phyloP scores from a whole-genome alignment of 805 yeast species.

The Yueomyces sinensis region DNA sequence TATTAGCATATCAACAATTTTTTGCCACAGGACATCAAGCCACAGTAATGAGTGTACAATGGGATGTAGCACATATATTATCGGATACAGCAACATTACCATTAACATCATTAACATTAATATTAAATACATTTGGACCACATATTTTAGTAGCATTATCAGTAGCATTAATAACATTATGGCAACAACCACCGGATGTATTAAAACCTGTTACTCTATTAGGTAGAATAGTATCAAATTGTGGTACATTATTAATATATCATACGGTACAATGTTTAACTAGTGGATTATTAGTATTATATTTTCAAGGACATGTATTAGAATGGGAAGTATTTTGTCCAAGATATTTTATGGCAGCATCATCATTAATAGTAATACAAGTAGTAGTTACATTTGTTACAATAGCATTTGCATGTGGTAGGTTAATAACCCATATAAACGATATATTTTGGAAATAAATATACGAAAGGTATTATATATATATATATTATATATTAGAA shows the following conservation, averaged over 20 bases:
- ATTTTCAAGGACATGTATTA: slow-evolving; percentile 89
- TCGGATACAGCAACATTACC: slow-evolving; percentile 67
- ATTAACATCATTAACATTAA: slow-evolving; percentile 66
- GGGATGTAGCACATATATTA: slow-evolving; percentile 87
- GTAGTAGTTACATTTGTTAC: slow-evolving; percentile 40
- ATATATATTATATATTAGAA: slow-evolving; percentile 4
- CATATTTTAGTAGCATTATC: slow-evolving; percentile 60
- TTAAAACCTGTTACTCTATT: slow-evolving; percentile 59
- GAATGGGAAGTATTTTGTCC: slow-evolving; percentile 99
- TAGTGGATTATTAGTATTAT: slow-evolving; percentile 71
- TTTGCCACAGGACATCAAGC: slow-evolving; percentile 96
- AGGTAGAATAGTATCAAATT: slow-evolving; percentile 57
- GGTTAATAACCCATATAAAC: slow-evolving; percentile 53
- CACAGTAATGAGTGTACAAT: slow-evolving; percentile 82
- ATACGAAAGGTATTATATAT: slow-evolving; percentile 1
- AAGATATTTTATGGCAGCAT: slow-evolving; percentile 73
- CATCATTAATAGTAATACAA: slow-evolving; percentile 45
- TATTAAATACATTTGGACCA: slow-evolving; percentile 78
- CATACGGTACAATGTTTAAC: slow-evolving; percentile 58
- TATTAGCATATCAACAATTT: slow-evolving; percentile 70
- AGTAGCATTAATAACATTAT: slow-evolving; percentile 59
- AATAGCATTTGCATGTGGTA: slow-evolving; percentile 57
- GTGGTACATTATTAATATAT: slow-evolving; percentile 55
- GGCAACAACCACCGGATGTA: slow-evolving; percentile 66
- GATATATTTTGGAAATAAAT: slow-evolving; percentile 44